phyloP scores from a whole-genome alignment of 495 filamentous ascomycete species.

The Podospora pseudocomata region DNA sequence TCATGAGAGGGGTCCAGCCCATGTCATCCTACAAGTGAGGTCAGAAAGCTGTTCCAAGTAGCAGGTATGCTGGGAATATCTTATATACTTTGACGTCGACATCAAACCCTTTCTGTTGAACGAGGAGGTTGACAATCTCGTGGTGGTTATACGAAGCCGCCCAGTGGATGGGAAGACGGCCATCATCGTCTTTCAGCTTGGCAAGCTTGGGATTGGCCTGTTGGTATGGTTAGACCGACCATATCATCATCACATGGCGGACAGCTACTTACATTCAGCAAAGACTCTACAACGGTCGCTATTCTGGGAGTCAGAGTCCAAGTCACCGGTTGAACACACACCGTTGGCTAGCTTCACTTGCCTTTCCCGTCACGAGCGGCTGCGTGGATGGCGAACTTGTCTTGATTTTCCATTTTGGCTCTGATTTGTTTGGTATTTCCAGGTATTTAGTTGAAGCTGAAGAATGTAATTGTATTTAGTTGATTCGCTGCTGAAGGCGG shows the following conservation, averaged over 20 bases:
- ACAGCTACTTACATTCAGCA: conserved; percentile 58
- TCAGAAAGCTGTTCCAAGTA: neutral
- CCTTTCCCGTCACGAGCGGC: conserved; percentile 84
- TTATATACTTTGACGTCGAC: conserved; percentile 70
- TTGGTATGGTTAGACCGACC: conserved; percentile 14
- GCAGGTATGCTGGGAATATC: neutral
- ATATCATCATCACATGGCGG: neutral
- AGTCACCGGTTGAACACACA: neutral
- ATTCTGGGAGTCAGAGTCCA: conserved; percentile 14
- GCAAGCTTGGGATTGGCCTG: conserved; percentile 80
- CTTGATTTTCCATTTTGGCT: conserved; percentile 26
- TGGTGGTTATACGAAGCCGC: conserved; percentile 78
- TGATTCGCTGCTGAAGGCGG: conserved; percentile 2
- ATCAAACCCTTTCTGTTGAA: conserved; percentile 71
- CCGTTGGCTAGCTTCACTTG: conserved; percentile 40
- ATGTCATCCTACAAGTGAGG: conserved; percentile 61
- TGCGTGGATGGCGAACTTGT: conserved; percentile 81
- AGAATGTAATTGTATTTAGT: neutral
- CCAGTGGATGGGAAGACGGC: conserved; percentile 93
- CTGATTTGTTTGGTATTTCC: neutral
- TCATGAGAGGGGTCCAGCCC: conserved; percentile 96
- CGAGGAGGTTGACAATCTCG: conserved; percentile 69
- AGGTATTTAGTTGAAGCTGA: too few species aligned
- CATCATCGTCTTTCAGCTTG: conserved; percentile 74
- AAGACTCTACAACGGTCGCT: conserved; percentile 67